A percentile compares a stretch with the other conserved stretches of the same genome.
Conservation (phyloP, 306 rosid species). For the Cicer chorassanicum region DNA sequence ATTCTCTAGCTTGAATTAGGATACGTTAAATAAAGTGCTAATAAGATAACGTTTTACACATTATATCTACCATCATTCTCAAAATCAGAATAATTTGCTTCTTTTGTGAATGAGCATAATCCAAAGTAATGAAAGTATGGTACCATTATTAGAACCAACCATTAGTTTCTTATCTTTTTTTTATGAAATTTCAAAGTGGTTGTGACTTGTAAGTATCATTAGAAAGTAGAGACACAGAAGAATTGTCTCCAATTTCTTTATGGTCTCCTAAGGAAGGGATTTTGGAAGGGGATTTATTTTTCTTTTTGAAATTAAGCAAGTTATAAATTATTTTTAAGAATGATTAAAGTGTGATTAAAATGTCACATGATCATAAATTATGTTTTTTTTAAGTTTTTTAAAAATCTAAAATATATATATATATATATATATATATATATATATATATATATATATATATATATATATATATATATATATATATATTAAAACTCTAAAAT, state of each 20-base stretch:
- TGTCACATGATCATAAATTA: no score
- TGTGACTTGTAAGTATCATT: conserved; percentile 41
- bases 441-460: no score
- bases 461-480: no score
- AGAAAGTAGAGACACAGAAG: conserved; percentile 44
- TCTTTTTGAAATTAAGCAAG: no score
- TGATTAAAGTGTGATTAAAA: no score
- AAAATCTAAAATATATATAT: no score
- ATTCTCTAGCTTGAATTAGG: background rate
- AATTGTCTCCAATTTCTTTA: background rate
- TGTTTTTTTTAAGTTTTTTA: no score
- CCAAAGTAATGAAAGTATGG: conserved; percentile 9
- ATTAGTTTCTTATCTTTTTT: conserved; percentile 22
- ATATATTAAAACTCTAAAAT: no score
- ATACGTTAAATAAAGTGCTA: conserved; percentile 8
- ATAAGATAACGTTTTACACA: conserved; percentile 22
- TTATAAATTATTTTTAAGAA: no score
- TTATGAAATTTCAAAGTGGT: conserved; percentile 33
- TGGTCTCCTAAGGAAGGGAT: no score
- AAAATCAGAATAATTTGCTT: conserved; percentile 40
- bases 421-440: no score
- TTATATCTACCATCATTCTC: conserved; percentile 10
- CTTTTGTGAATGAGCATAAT: conserved; percentile 34
- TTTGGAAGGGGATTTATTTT: no score
- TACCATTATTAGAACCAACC: conserved; percentile 12